Conservation (phyloP, 495 filamentous ascomycete genomes). For the Tetracladium setigerum region DNA sequence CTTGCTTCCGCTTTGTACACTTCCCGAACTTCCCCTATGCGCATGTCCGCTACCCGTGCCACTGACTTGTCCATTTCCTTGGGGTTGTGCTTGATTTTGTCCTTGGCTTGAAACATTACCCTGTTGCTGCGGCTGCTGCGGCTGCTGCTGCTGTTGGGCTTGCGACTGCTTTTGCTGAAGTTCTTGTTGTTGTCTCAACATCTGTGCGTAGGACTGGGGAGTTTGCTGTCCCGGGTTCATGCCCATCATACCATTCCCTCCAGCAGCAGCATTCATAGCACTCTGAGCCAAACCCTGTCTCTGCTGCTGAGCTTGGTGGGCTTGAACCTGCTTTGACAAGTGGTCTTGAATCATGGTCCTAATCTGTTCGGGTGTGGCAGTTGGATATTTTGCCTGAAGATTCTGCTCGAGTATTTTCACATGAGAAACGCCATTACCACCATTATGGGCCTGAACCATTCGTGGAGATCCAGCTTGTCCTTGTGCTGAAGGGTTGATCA, state of each 20-base stretch:
- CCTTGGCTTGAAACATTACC: not conserved
- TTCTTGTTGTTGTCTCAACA: slow-evolving; percentile 62
- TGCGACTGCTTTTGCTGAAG: slow-evolving; percentile 6
- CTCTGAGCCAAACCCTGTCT: slow-evolving; percentile 26
- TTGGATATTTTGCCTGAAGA: slow-evolving; percentile 40
- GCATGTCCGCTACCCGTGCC: slow-evolving; percentile 12
- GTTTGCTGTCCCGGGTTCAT: slow-evolving; percentile 26
- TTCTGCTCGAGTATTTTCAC: slow-evolving; percentile 28
- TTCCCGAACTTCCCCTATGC: slow-evolving; percentile 13
- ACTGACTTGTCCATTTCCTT: not conserved
- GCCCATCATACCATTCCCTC: slow-evolving; percentile 27
- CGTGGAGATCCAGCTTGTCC: slow-evolving; percentile 21
- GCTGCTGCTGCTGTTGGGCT: slow-evolving; percentile 1
- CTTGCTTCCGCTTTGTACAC: slow-evolving; percentile 12
- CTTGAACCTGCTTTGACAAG: slow-evolving; percentile 27
- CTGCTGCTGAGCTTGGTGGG: slow-evolving; percentile 33
- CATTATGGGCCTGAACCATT: slow-evolving; percentile 26
- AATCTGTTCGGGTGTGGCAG: slow-evolving; percentile 49
- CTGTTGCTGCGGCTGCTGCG: not conserved
- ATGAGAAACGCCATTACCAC: slow-evolving; percentile 17
- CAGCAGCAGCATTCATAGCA: slow-evolving; percentile 62
- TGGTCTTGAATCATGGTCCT: slow-evolving; percentile 54
- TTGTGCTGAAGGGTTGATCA: slow-evolving; percentile 17
- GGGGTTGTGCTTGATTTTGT: no score
- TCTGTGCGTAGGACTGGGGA: slow-evolving; percentile 66